phyloP scores from a whole-genome alignment of 2,329 filamentous ascomycete species.

The Beauveria australis region DNA sequence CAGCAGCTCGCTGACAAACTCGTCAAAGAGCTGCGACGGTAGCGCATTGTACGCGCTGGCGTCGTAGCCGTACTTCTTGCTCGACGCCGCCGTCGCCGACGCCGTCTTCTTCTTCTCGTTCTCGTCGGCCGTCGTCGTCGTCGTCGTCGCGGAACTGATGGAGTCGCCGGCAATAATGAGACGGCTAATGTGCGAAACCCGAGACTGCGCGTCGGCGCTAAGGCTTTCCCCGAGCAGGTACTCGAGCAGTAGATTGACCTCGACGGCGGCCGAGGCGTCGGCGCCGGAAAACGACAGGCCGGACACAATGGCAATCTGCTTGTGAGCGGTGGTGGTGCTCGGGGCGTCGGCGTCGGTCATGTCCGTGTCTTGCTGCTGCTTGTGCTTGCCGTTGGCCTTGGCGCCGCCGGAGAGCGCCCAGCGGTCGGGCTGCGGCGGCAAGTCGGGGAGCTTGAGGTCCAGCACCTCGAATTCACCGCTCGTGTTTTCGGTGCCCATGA shows the following conservation, averaged over 20 bases:
- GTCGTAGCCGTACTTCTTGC: slow-evolving; percentile 93
- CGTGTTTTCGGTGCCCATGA: slow-evolving; percentile 85
- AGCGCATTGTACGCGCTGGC: slow-evolving; percentile 77
- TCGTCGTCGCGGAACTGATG: slow-evolving; percentile 52
- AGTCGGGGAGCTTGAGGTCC: slow-evolving; percentile 79
- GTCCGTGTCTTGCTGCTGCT: slow-evolving; percentile 36
- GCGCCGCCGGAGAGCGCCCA: slow-evolving; percentile 54
- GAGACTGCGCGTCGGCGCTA: slow-evolving; percentile 49
- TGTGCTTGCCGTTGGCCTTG: slow-evolving; percentile 24
- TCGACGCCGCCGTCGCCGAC: slow-evolving; percentile 18
- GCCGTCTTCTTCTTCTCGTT: slow-evolving; percentile 32
- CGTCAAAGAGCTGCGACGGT: slow-evolving; percentile 76
- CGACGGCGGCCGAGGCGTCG: slow-evolving; percentile 61
- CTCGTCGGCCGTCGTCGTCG: slow-evolving; percentile 15
- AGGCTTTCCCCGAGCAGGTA: slow-evolving; percentile 79
- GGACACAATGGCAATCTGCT: slow-evolving; percentile 72
- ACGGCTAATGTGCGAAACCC: slow-evolving; percentile 63
- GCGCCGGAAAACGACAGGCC: slow-evolving; percentile 76
- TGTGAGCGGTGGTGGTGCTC: slow-evolving; percentile 31
- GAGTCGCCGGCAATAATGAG: slow-evolving; percentile 91
- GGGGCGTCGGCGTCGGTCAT: slow-evolving; percentile 43
- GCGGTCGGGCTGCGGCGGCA: slow-evolving; percentile 71
- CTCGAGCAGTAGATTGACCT: slow-evolving; percentile 72
- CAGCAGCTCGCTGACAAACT: slow-evolving; percentile 71
- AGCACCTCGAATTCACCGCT: slow-evolving; percentile 90